Base-by-base conservation (phyloP, 257 asterid genomes). In the Fraxinus americana region DNA sequence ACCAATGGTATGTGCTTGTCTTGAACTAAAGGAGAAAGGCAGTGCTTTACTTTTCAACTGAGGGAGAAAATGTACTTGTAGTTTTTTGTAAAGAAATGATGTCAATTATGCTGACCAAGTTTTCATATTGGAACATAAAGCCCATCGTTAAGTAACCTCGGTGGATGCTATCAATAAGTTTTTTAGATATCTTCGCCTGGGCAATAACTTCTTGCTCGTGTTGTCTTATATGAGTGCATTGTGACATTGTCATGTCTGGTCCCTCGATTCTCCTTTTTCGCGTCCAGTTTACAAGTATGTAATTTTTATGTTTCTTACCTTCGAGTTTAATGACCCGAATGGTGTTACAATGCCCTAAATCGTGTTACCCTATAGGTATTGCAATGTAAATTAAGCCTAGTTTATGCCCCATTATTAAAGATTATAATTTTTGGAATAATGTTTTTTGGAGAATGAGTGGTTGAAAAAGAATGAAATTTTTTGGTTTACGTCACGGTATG, bases 1-100 rank as follows among this genome's bases (percentile, higher is more conserved):
- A 82, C 72, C 72, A 72, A 45, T 39, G 38, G 72, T 23, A 2
- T 61, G 34, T 23, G 16, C 32, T 61, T 3, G 34, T 21, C 67
- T 23, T 61, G 4, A 2, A 19, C 68, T 25, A 9, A 21, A 11
- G 32, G 68, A 61, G 34, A 61, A 23, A 61, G 30, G 11, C 7
- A 7, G 5, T n/a, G 69, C 35, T 63, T 63, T 10, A 25, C 17
- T 59, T 59, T 23, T 63, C 0, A 63, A 63, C 32, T 63, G 19
- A 3, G 34, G 32, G 30, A 25, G 69, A 63, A 63, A 9, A 7
- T 57, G 29, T 10, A 10, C 19, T 63, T 3, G 2, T 27, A 25
- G 19, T 25, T 21, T 3, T 27, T 11, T 9, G 69, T 25, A 12
- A 11, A 8, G 29, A 8, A 23, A 30, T 32, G 1, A 21, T 8